These are phyloP conservation scores for Lepidium didymum DNA, from an alignment of 345 rosid species.

Conservation along the genomic window DNA sequence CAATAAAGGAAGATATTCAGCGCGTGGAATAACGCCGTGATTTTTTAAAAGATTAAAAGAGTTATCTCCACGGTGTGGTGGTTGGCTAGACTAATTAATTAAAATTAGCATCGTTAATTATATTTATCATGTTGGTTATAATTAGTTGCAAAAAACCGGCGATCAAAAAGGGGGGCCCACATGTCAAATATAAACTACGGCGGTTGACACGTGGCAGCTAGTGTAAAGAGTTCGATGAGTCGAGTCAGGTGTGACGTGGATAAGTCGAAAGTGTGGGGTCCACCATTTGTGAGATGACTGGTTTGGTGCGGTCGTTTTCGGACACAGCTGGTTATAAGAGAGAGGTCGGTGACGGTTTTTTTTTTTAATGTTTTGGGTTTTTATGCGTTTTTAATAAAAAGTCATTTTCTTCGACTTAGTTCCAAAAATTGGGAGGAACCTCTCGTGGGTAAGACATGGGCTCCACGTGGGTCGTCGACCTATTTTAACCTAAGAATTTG, in stretches of 20 bases:
- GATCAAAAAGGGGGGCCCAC: not conserved
- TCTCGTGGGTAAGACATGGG: slow-evolving; percentile 14
- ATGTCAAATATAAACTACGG: not conserved
- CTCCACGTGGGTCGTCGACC: slow-evolving; percentile 5
- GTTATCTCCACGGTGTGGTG: slow-evolving; percentile 1
- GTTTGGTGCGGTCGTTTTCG: slow-evolving; percentile 24
- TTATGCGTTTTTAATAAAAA: not conserved
- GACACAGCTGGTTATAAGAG: slow-evolving; percentile 20
- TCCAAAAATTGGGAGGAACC: slow-evolving; percentile 11
- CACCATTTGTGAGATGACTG: not conserved
- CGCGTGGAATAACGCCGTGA: slow-evolving; percentile 14
- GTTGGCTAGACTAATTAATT: not conserved
- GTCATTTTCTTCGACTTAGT: slow-evolving; percentile 10
- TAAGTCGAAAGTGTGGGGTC: not conserved
- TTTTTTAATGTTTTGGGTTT: too few relatives aligned
- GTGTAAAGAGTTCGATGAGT: not conserved
- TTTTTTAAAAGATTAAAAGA: not conserved
- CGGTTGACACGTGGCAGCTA: slow-evolving; percentile 12
- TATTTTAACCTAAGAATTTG: not conserved
- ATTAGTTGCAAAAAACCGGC: slow-evolving; percentile 14
- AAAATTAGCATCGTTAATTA: not conserved
- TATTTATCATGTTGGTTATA: not conserved
- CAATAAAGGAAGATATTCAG: rapidly evolving
- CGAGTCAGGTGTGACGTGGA: slow-evolving; percentile 23
- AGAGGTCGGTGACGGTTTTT: slow-evolving; percentile 21